A percentile compares a stretch with the other conserved stretches of the same genome.
Evolutionary conservation across 768 basidiomycete species (phyloP).

Genomic region (Kwoniella heveanensis): DNA sequence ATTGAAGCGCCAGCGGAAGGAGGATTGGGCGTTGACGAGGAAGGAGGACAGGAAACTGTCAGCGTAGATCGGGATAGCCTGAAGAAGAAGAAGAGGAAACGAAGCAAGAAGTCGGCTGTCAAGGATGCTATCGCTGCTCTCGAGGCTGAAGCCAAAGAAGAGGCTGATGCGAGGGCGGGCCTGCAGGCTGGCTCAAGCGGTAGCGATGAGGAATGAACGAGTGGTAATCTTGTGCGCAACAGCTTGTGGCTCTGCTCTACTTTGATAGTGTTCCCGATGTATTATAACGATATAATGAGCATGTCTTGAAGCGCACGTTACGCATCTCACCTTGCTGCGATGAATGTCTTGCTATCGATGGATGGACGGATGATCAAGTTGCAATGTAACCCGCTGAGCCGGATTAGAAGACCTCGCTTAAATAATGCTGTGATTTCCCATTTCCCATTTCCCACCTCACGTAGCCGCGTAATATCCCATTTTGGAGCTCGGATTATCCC

Average conservation of each 20-base stretch:
- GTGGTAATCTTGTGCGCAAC: too few relatives aligned
- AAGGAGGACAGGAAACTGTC: constrained; percentile 6
- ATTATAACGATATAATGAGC: neutral
- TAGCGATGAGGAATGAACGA: neutral
- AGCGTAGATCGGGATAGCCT: neutral
- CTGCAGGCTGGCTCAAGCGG: neutral
- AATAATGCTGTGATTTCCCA: constrained; percentile 12
- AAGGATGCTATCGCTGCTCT: constrained; percentile 38
- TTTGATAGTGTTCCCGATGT: neutral
- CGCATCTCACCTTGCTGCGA: neutral
- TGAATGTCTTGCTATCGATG: too few relatives aligned
- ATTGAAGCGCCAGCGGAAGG: too few relatives aligned
- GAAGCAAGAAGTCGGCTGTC: constrained; percentile 41
- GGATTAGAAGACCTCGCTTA: constrained; percentile 18
- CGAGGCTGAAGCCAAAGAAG: constrained; percentile 24
- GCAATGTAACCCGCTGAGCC: too few relatives aligned
- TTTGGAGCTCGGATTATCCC: neutral
- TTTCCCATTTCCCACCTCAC: too few relatives aligned
- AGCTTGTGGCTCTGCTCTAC: too few relatives aligned
- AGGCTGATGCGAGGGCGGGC: constrained; percentile 5
- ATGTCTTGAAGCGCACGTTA: neutral
- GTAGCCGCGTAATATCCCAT: constrained; percentile 6
- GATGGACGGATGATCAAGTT: too few relatives aligned
- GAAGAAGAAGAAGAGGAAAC: constrained; percentile 44
- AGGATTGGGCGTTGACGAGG: constrained; percentile 12